Base-by-base conservation (phyloP, 2,329 filamentous ascomycete genomes). In the Coniella vitis region DNA sequence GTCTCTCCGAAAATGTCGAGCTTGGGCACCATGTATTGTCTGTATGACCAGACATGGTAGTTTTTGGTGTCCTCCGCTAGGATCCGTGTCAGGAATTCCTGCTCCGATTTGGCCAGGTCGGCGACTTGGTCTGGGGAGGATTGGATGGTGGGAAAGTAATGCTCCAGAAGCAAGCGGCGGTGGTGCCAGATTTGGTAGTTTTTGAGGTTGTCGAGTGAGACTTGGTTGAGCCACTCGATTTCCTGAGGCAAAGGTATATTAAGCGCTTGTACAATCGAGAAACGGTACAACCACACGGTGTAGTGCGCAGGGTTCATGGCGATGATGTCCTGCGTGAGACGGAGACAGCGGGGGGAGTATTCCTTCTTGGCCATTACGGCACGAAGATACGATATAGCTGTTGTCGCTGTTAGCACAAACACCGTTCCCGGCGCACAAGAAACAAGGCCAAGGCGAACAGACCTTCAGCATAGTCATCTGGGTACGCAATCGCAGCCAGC, bases 111-210 rank as follows among this genome's bases (percentile, higher is more conserved):
- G 10, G 79, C 80, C 45, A 88, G 75, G 16, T 63, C 72, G 13
- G 79, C 70, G 50, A 82, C 53, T 70, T 77, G 66, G 70, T 74
- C 65, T 69, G 67, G 57, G 63, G 73, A 82, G 64, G 57, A 76
- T 64, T 69, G 84, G 71, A 79, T 87, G 68, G 78, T 66, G 57
- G 73, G 67, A 59, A 73, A 73, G 58, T 79, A 70, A 55, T 75
- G 65, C 57, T 85, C 78, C 45, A 84, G 70, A 29, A 86, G 70
- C n/a, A 83, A 70, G 64, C 84, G 80, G 21, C 81, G 76, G 60
- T 84, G 81, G 64, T 85, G 81, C 87, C 93, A 98, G 66, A 98
- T 98, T 69, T 98, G 93, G 71, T 98, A 98, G 71, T 97, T 98
- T 68, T 98, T 98, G 61, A 94, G 82, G 64, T 95, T 85, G 49